Conservation (phyloP, 495 filamentous ascomycete genomes). For the Hypoxylon intermedium region DNA sequence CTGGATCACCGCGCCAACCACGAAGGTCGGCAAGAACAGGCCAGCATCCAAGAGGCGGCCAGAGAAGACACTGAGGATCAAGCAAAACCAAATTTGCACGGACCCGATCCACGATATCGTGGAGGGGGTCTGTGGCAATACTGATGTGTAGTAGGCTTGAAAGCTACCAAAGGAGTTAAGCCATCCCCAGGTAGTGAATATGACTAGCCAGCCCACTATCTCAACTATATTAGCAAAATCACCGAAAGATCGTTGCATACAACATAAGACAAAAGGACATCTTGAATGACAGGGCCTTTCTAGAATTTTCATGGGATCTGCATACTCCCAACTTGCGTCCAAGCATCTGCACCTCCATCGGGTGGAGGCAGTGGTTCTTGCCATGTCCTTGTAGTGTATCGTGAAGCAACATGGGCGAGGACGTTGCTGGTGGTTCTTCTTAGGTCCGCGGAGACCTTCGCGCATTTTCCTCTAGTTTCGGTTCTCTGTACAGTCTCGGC, state of each 20-base stretch:
- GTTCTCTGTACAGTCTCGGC: background rate
- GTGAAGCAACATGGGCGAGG: slow-evolving; percentile 36
- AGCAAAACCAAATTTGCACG: slow-evolving; percentile 61
- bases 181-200: slow-evolving; percentile 79
- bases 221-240: slow-evolving; percentile 22
- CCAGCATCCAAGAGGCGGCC: slow-evolving; percentile 67
- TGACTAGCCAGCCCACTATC: slow-evolving; percentile 65
- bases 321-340: slow-evolving; percentile 66
- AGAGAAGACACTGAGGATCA: slow-evolving; percentile 60
- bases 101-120: slow-evolving; percentile 69
- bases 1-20: slow-evolving; percentile 56
- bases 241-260: too few species aligned
- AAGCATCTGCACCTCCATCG: slow-evolving; percentile 68
- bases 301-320: background rate
- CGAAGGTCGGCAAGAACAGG: slow-evolving; percentile 64
- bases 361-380: slow-evolving; percentile 66
- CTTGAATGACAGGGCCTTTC: background rate
- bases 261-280: too few species aligned
- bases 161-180: slow-evolving; percentile 78
- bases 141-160: slow-evolving; percentile 71
- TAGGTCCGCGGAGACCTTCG: slow-evolving; percentile 32
- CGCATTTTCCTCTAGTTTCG: slow-evolving; percentile 6
- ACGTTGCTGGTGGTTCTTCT: slow-evolving; percentile 42
- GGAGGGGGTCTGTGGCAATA: slow-evolving; percentile 50
- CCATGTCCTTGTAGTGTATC: slow-evolving; percentile 54